Conservation (phyloP, 2,329 filamentous ascomycete genomes). For the Colletotrichum sp. region DNA sequence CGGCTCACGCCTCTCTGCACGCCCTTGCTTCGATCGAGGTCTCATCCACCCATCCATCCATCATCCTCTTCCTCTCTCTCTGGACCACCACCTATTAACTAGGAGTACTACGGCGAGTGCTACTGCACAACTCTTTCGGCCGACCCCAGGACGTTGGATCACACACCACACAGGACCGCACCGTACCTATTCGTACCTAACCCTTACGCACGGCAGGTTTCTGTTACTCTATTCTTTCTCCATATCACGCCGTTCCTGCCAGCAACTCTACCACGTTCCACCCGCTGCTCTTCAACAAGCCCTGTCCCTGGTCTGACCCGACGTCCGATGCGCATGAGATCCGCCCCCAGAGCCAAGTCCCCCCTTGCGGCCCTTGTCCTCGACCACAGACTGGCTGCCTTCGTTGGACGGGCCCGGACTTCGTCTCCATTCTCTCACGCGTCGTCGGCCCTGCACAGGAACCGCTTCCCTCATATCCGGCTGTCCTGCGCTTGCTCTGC, state of each 20-base stretch:
- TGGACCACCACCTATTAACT: neutral
- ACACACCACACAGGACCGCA: neutral
- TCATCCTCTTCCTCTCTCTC: neutral
- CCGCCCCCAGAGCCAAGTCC: conserved; percentile 20
- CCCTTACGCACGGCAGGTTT: neutral
- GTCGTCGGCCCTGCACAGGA: conserved; percentile 10
- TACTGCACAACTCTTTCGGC: neutral
- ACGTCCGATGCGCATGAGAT: conserved; percentile 20
- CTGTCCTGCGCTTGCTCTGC: neutral
- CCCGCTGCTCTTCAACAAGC: conserved; percentile 4
- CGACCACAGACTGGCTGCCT: conserved; percentile 5
- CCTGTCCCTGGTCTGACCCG: conserved; percentile 17
- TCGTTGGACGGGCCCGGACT: conserved; percentile 5
- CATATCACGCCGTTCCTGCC: conserved; percentile 14
- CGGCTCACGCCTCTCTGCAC: conserved; percentile 2
- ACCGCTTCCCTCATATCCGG: conserved; percentile 7
- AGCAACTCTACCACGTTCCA: conserved; percentile 13
- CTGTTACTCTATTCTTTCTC: conserved; percentile 17
- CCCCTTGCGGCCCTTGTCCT: conserved; percentile 8
- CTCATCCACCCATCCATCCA: neutral
- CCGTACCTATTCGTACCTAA: neutral
- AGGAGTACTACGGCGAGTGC: neutral
- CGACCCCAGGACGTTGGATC: neutral
- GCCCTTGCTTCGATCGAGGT: neutral
- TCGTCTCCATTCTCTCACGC: conserved; percentile 16